Percentiles rank a stretch among this genome's conserved stretches.
Evolutionary conservation across 495 filamentous ascomycete genomes (phyloP).

Genomic region (Lasiosphaeria ovina): DNA sequence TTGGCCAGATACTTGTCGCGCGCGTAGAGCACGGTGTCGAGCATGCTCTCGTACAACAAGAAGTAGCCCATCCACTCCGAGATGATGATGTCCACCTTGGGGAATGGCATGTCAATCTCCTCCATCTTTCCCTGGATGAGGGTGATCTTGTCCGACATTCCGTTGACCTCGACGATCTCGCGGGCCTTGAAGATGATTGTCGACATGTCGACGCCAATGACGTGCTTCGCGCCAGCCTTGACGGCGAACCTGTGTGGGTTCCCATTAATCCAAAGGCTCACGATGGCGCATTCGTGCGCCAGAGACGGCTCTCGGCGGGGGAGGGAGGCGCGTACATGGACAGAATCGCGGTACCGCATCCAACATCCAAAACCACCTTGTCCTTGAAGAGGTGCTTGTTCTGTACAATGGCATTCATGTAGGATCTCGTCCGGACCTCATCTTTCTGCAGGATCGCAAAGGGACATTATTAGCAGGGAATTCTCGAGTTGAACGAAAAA

Average conservation of each 20-base stretch:
- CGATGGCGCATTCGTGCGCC: neutral
- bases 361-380: slow-evolving; percentile 89
- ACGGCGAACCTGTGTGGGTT: slow-evolving; percentile 67
- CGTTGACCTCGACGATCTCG: slow-evolving; percentile 81
- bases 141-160: slow-evolving; percentile 74
- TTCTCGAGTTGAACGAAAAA: too few relatives aligned
- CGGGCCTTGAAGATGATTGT: slow-evolving; percentile 86
- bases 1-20: slow-evolving; percentile 75
- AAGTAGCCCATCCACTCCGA: slow-evolving; percentile 99
- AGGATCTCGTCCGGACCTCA: slow-evolving; percentile 91
- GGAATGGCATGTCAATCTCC: slow-evolving; percentile 75
- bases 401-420: slow-evolving; percentile 94
- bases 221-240: slow-evolving; percentile 81
- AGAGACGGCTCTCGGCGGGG: neutral
- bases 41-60: slow-evolving; percentile 90
- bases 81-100: slow-evolving; percentile 89
- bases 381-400: slow-evolving; percentile 89
- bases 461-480: neutral
- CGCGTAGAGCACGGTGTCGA: slow-evolving; percentile 88
- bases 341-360: slow-evolving; percentile 88
- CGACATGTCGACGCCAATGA: slow-evolving; percentile 92
- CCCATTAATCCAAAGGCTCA: neutral
- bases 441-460: slow-evolving; percentile 67
- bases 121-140: slow-evolving; percentile 87
- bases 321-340: slow-evolving; percentile 60